phyloP scores from a whole-genome alignment of 148 eudicot genomes.

The Spergularia marina region DNA sequence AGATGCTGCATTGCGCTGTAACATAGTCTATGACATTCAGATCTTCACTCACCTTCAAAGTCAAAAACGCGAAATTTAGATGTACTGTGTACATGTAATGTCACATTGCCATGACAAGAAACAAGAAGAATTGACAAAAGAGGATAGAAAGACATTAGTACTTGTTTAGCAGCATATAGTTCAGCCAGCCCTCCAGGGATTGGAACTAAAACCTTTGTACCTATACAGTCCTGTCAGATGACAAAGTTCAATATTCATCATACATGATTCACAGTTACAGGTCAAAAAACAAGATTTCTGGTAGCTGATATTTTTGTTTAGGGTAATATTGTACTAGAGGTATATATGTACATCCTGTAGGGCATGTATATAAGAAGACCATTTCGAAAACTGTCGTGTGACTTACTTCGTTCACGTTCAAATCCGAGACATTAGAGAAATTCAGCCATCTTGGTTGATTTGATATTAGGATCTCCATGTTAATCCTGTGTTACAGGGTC shows the following conservation, averaged over 20 bases:
- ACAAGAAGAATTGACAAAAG: not conserved
- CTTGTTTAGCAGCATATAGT: conserved; percentile 79
- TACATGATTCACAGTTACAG: not conserved
- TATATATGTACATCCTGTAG: no score
- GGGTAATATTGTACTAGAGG: no score
- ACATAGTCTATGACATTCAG: conserved; percentile 60
- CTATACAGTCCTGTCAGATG: conserved; percentile 48
- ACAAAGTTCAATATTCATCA: not conserved
- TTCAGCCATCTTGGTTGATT: conserved; percentile 84
- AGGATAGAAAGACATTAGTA: conserved; percentile 16
- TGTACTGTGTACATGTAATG: not conserved
- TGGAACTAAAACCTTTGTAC: conserved; percentile 76
- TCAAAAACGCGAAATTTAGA: not conserved
- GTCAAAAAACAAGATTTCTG: not conserved
- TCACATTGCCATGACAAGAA: not conserved
- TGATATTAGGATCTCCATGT: conserved; percentile 56
- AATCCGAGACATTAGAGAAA: conserved; percentile 49
- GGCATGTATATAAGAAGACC: no score
- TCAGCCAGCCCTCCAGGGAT: conserved; percentile 70
- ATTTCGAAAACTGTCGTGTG: not conserved
- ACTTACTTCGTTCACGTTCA: conserved; percentile 42
- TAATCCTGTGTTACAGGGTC: conserved; percentile 42
- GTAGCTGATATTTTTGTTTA: no score
- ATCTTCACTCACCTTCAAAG: conserved; percentile 67
- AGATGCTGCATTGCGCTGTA: conserved; percentile 49